Evolutionary conservation across 441 rosid genomes (phyloP).

Genomic region (Theobroma grandiflorum): DNA sequence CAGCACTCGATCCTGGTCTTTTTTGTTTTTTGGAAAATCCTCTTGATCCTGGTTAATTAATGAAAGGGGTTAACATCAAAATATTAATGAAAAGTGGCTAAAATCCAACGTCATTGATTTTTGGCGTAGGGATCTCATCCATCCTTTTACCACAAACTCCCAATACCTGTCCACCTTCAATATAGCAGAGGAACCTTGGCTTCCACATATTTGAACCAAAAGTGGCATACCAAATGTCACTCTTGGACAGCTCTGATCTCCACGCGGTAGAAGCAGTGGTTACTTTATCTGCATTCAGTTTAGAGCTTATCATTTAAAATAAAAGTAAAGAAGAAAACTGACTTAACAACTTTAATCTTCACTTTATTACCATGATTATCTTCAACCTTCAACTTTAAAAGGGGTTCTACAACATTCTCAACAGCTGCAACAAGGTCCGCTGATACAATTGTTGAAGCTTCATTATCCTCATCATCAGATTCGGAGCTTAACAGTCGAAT

Average conservation of each 20-base stretch:
- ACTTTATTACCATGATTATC: conserved; percentile 48
- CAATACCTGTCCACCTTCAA: conserved; percentile 88
- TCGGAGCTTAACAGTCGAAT: conserved; percentile 59
- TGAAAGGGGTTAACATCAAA: no score
- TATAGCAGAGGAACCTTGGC: conserved; percentile 84
- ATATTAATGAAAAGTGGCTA: background rate
- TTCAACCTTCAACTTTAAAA: conserved; percentile 66
- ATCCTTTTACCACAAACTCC: background rate
- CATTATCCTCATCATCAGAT: conserved; percentile 62
- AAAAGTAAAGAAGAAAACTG: background rate
- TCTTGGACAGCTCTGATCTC: conserved; percentile 77
- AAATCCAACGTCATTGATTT: background rate
- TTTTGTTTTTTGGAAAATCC: no score
- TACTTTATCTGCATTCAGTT: conserved; percentile 39
- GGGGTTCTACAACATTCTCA: conserved; percentile 57
- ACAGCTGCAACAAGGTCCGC: conserved; percentile 38
- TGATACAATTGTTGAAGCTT: conserved; percentile 29
- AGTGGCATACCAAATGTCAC: conserved; percentile 85
- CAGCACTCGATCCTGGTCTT: no score
- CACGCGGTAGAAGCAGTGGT: conserved; percentile 46
- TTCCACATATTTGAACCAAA: conserved; percentile 94
- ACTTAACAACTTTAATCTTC: conserved; percentile 15
- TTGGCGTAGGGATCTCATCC: background rate
- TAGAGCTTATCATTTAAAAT: conserved; percentile 3
- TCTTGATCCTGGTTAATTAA: no score